Percentiles rank a stretch among this genome's conserved stretches.
These are phyloP conservation scores for Salix udensis DNA, from an alignment of 345 rosid genomes.

Conservation along the genomic window DNA sequence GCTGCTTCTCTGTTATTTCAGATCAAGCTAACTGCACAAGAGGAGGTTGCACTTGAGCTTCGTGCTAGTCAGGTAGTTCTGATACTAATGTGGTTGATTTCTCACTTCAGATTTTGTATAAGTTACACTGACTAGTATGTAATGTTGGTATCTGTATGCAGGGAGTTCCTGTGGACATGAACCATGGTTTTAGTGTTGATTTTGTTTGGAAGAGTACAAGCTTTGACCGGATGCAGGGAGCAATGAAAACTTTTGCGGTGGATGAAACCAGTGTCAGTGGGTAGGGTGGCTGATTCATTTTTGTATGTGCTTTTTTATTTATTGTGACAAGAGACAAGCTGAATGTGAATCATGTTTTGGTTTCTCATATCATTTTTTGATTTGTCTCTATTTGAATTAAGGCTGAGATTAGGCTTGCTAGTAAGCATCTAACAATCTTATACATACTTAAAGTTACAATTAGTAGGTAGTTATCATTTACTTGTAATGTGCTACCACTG, in stretches of 20 bases:
- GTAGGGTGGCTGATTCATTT: constrained; percentile 29
- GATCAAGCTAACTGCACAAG: constrained; percentile 97
- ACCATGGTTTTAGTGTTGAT: constrained; percentile 95
- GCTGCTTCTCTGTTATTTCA: constrained; percentile 24
- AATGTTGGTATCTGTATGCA: constrained; percentile 27
- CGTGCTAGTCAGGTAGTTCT: constrained; percentile 88
- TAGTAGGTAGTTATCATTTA: background rate
- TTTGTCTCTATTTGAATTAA: background rate
- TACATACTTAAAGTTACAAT: background rate
- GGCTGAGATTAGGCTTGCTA: background rate
- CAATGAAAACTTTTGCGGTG: constrained; percentile 99
- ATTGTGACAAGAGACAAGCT: background rate
- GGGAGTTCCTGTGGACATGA: constrained; percentile 95
- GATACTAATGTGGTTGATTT: constrained; percentile 7
- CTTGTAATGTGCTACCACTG: background rate
- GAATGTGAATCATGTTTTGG: background rate
- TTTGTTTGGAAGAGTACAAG: constrained; percentile 99
- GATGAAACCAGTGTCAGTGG: constrained; percentile 99
- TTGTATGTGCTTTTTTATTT: background rate
- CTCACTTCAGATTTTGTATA: background rate
- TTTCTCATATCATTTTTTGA: background rate
- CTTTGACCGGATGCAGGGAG: constrained; percentile 99
- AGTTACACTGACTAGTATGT: background rate
- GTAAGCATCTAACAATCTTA: background rate
- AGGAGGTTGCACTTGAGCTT: constrained; percentile 99